Conservation (phyloP, 2,329 filamentous ascomycete genomes). For the Cordyceps farinosa region DNA sequence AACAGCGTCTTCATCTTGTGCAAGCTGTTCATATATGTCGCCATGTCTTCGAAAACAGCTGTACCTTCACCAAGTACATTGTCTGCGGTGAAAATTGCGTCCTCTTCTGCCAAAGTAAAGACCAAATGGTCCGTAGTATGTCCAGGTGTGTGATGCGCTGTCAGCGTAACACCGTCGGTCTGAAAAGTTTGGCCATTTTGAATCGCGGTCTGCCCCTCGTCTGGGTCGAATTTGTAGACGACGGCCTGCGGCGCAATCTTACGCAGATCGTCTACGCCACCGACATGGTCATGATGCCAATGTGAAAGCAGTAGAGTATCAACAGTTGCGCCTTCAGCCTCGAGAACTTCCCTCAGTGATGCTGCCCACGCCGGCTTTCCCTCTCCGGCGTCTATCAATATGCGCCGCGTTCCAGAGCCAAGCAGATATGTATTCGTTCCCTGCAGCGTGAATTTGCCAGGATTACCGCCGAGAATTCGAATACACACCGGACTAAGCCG, state of each 20-base stretch:
- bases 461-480: conserved; percentile 85
- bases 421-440: conserved; percentile 95
- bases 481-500: conserved; percentile 74
- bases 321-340: conserved; percentile 64
- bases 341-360: conserved; percentile 61
- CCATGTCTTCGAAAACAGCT: conserved; percentile 76
- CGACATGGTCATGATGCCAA: conserved; percentile 85
- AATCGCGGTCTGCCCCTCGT: conserved; percentile 42
- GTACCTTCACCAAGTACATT: conserved; percentile 86
- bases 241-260: conserved; percentile 57
- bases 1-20: conserved; percentile 65
- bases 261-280: conserved; percentile 69
- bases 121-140: conserved; percentile 82
- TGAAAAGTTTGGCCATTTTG: conserved; percentile 51
- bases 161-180: conserved; percentile 62
- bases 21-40: conserved; percentile 64
- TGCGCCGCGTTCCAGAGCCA: conserved; percentile 66
- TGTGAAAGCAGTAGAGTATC: conserved; percentile 77
- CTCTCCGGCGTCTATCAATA: conserved; percentile 89
- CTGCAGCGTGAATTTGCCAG: conserved; percentile 72
- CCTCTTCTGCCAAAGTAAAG: conserved; percentile 72
- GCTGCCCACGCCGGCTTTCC: conserved; percentile 71
- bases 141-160: conserved; percentile 58
- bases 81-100: conserved; percentile 84
- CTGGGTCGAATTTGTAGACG: conserved; percentile 65